Conservation (phyloP, 2,329 filamentous ascomycete species). For the Penicillium sp. region DNA sequence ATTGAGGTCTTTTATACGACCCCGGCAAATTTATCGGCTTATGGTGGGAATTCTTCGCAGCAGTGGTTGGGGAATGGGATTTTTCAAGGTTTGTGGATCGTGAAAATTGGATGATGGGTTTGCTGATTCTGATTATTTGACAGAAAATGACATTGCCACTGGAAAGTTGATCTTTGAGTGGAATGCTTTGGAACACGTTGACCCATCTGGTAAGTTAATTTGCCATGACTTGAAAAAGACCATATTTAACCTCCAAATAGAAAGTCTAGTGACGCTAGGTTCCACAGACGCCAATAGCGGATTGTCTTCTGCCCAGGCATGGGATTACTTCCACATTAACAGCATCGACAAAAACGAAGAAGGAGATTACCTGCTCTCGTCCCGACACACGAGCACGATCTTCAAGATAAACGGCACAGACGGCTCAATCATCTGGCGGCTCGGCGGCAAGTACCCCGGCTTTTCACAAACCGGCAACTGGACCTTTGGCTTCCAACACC, state of each 20-base stretch:
- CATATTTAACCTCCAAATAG: neutral
- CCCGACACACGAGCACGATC: slow-evolving; percentile 28
- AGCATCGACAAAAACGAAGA: slow-evolving; percentile 16
- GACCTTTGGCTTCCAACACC: slow-evolving; percentile 38
- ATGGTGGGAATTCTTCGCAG: slow-evolving; percentile 47
- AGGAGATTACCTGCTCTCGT: slow-evolving; percentile 32
- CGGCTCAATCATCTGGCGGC: slow-evolving; percentile 30
- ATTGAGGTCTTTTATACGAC: slow-evolving; percentile 53
- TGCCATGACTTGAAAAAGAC: neutral
- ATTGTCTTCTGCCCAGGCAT: slow-evolving; percentile 12
- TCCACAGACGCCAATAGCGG: slow-evolving; percentile 19
- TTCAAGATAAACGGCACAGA: slow-evolving; percentile 30
- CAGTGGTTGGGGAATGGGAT: slow-evolving; percentile 55
- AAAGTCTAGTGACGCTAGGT: neutral
- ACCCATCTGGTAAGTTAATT: neutral
- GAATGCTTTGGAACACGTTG: slow-evolving; percentile 7
- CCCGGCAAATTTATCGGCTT: slow-evolving; percentile 44
- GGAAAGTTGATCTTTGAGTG: slow-evolving; percentile 8
- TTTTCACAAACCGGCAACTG: slow-evolving; percentile 33
- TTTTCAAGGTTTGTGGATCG: slow-evolving; percentile 45
- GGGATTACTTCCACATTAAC: slow-evolving; percentile 37
- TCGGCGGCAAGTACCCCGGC: slow-evolving; percentile 25
- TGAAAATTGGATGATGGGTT: neutral
- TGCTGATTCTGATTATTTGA: neutral
- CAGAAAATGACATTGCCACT: slow-evolving; percentile 3